Evolutionary conservation across 1,139 yeast species (phyloP).

Genomic region (Nakaseomyces bracarensis): DNA sequence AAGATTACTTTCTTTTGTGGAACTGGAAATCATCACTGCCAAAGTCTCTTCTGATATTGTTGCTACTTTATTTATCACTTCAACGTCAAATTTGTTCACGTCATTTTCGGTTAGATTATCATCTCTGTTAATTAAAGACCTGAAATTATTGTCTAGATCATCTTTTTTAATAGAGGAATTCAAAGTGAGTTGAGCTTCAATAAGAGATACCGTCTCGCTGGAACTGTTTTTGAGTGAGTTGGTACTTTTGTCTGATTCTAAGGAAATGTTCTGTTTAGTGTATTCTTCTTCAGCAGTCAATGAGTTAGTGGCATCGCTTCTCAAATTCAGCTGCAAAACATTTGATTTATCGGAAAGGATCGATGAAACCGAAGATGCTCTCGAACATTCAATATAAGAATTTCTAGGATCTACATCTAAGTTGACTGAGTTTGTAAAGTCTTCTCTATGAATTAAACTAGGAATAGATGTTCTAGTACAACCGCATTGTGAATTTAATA

Average conservation of each 20-base stretch:
- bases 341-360: not conserved
- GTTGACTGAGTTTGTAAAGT: not conserved
- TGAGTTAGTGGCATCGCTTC: not conserved
- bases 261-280: not conserved
- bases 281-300: not conserved
- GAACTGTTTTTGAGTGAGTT: no score
- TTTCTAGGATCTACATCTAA: not conserved
- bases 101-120: no score
- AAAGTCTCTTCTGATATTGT: no score
- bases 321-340: not conserved
- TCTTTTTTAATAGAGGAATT: not conserved
- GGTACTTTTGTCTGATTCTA: not conserved
- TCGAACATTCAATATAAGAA: not conserved
- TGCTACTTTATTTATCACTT: no score
- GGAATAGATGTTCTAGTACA: constrained; percentile 1
- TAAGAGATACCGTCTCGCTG: not conserved
- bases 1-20: not conserved
- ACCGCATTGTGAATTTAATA: not conserved
- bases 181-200: not conserved
- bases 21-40: no score
- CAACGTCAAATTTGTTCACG: no score
- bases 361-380: constrained; percentile 3
- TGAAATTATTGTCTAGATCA: not conserved
- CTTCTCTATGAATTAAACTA: not conserved
- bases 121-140: no score